Evolutionary conservation across 345 rosid species (phyloP), one percentile per base, ranked within the genome.

Genomic region (Rhizophora mangle): DNA sequence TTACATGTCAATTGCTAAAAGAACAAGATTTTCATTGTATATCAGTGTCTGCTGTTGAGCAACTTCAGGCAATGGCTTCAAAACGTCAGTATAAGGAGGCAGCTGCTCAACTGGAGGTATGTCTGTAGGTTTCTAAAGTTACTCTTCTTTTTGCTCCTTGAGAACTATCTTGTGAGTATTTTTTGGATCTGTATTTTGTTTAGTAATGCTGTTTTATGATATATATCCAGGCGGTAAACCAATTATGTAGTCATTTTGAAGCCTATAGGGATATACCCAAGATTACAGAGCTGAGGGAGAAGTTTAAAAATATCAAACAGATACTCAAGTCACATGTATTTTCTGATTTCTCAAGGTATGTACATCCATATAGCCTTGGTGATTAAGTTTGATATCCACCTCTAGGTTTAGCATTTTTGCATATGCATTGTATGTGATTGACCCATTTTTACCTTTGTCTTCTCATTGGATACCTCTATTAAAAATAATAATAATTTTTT

Each of bases 31-130:
- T 72, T 65, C 54, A 10, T 78, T 63, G 30, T 65, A 62, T 81
- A 70, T 69, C 88, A 95, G 99, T 95, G 62, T 95, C 99, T 78
- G 98, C 99, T 76, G 90, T 95, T 67, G 99, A 95, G 83, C 99
- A 95, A 76, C 98, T 95, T 78, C 99, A 95, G 79, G 85, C 87
- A 69, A 92, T 95, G 99, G 93, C 99, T 47, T 95, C 99, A 46
- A 95, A 95, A 84, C 84, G 96, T 52, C 96, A 92, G 62, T 95
- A 95, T 76, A 95, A 86, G 73, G 99, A 95, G 82, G 96, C 94
- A 73, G 96, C 98, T 84, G 99, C 92, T 63, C 99, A 95, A 83
- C 82, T 95, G 53, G 99, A 95, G 99, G 99, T 94, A 81, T 63
- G 46, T 46, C 54, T n/a, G 60, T 58, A 64, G 13, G 54, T 75